Evolutionary conservation across 352 stramenopile species (phyloP).

Genomic region (Globisporangium nagaii): DNA sequence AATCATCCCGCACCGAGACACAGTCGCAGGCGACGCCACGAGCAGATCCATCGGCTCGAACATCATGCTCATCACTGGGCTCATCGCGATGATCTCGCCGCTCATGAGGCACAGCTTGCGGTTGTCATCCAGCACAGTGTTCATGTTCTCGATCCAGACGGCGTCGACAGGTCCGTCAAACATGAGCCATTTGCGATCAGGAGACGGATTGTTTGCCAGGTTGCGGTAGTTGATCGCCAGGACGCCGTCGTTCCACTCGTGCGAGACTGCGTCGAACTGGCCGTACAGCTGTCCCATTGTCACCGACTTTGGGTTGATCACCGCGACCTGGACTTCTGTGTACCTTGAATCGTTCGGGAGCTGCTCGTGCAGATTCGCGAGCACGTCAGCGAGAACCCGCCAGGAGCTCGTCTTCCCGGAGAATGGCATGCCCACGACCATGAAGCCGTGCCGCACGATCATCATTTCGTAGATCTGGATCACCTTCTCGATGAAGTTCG

Average conservation of each 20-base stretch:
- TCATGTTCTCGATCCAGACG: conserved; percentile 96
- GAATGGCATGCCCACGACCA: conserved; percentile 94
- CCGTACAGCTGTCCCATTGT: conserved; percentile 93
- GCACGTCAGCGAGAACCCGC: conserved; percentile 86
- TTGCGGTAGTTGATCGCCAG: conserved; percentile 91
- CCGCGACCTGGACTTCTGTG: conserved; percentile 64
- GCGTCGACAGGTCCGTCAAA: conserved; percentile 92
- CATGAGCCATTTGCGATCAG: conserved; percentile 89
- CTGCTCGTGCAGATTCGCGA: conserved; percentile 68
- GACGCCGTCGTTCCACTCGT: conserved; percentile 94
- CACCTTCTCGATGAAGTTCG: conserved; percentile 91
- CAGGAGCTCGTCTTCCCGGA: conserved; percentile 91
- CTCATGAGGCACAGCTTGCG: conserved; percentile 93
- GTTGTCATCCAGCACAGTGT: conserved; percentile 94
- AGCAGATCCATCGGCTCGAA: conserved; percentile 94
- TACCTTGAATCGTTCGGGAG: conserved; percentile 68
- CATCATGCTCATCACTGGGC: conserved; percentile 93
- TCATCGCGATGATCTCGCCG: conserved; percentile 95
- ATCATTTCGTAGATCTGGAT: conserved; percentile 97
- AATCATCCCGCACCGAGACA: conserved; percentile 93
- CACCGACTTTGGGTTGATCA: conserved; percentile 94
- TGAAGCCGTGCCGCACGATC: conserved; percentile 94
- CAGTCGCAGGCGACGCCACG: conserved; percentile 90
- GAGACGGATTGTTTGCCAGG: conserved; percentile 67
- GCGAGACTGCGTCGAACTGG: conserved; percentile 92